Evolutionary conservation across 2,329 filamentous ascomycete genomes (phyloP).

Genomic region (Fusarium multiceps): DNA sequence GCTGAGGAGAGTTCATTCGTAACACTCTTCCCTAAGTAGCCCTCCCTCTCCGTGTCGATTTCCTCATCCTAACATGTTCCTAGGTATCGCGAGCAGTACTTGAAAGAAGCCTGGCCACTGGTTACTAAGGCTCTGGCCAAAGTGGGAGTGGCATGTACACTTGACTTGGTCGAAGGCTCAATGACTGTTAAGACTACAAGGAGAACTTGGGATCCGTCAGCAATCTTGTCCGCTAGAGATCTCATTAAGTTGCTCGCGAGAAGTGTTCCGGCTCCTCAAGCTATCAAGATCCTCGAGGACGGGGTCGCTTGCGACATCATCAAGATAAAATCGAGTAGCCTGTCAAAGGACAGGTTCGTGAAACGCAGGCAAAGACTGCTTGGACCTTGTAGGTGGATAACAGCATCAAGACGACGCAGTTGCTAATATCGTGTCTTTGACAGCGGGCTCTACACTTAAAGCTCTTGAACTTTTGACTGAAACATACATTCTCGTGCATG

Average conservation of each 20-base stretch:
- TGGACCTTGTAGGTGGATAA: too few species aligned
- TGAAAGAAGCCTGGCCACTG: too few species aligned
- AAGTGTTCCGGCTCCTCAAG: conserved; percentile 92
- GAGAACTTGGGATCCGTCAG: too few species aligned
- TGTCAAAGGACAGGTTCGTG: conserved; percentile 57
- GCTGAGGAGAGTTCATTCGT: conserved; percentile 92
- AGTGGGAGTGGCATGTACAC: too few species aligned
- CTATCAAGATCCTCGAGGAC: conserved; percentile 93
- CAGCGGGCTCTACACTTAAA: conserved; percentile 65
- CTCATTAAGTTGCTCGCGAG: conserved; percentile 68
- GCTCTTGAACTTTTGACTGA: too few species aligned
- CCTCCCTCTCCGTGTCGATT: too few species aligned
- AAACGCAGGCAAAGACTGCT: conserved; percentile 91
- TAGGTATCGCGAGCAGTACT: not conserved
- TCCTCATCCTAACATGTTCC: not conserved
- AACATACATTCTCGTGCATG: conserved; percentile 95
- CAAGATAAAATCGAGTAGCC: too few species aligned
- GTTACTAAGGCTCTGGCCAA: too few species aligned
- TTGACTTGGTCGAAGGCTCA: conserved; percentile 93
- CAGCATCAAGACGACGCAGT: too few species aligned
- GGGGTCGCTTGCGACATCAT: conserved; percentile 93
- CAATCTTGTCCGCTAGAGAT: rapidly evolving
- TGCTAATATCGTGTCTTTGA: not conserved
- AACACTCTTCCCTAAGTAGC: conserved; percentile 90
- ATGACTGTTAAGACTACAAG: conserved; percentile 96